Conservation (phyloP, 345 rosid genomes). For the Eucalyptus brandiana region DNA sequence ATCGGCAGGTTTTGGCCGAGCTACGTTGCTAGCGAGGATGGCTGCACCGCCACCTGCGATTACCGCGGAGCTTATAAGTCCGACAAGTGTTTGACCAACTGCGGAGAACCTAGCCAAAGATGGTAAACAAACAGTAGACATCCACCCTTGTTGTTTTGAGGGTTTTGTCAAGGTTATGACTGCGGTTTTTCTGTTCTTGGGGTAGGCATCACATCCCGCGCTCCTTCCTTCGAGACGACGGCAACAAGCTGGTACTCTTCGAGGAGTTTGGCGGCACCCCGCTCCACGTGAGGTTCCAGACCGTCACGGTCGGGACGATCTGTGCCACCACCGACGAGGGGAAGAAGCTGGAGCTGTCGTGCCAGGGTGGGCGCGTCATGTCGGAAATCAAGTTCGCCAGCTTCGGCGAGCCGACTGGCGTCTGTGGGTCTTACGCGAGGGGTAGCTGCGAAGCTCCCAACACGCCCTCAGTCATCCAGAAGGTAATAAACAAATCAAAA, state of each 20-base stretch:
- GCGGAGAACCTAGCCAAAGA: constrained; percentile 51
- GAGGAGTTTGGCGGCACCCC: constrained; percentile 42
- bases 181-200: background rate
- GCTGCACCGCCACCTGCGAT: constrained; percentile 31
- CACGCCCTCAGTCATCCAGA: background rate
- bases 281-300: constrained; percentile 2
- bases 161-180: background rate
- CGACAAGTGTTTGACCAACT: constrained; percentile 21
- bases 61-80: constrained; percentile 25
- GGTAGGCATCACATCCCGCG: constrained; percentile 49
- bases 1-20: constrained; percentile 67
- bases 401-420: constrained; percentile 18
- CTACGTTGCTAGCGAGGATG: constrained; percentile 6
- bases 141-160: background rate
- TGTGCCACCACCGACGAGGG: constrained; percentile 20
- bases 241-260: constrained; percentile 18
- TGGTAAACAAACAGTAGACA: constrained; percentile 8
- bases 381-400: constrained; percentile 23
- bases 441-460: constrained; percentile 1
- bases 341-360: constrained; percentile 9
- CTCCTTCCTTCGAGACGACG: background rate
- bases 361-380: constrained; percentile 11
- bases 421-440: constrained; percentile 6
- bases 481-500: background rate
- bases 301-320: constrained; percentile 6